Conservation (phyloP, 805 yeast genomes). For the Candida nemodendra region DNA sequence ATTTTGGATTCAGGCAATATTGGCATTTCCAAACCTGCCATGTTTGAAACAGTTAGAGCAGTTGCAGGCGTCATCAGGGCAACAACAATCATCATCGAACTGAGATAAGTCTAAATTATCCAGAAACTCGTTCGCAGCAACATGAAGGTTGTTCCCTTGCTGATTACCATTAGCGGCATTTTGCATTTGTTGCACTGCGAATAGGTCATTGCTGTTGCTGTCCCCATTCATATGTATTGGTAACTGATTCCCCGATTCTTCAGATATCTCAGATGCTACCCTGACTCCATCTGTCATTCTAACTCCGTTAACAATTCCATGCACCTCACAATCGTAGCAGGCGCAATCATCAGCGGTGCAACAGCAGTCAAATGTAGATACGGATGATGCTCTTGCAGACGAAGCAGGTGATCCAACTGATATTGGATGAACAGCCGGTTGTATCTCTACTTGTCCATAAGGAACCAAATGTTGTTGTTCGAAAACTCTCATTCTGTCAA, state of each 20-base stretch:
- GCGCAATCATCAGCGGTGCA: slow-evolving; percentile 34
- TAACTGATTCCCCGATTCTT: slow-evolving; percentile 1
- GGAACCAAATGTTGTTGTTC: slow-evolving; percentile 10
- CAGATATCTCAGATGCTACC: slow-evolving; percentile 14
- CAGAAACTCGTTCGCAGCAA: slow-evolving; percentile 21
- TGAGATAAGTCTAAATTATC: slow-evolving; percentile 21
- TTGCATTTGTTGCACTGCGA: neutral
- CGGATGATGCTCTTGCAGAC: neutral
- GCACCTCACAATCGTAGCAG: slow-evolving; percentile 35
- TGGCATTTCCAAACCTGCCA: slow-evolving; percentile 24
- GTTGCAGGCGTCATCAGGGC: slow-evolving; percentile 32
- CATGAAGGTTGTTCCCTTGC: slow-evolving; percentile 6
- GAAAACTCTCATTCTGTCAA: neutral
- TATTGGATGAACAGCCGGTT: slow-evolving; percentile 14
- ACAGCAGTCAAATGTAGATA: slow-evolving; percentile 25
- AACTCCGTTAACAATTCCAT: slow-evolving; percentile 33
- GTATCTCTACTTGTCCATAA: slow-evolving; percentile 27
- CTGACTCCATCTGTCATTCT: slow-evolving; percentile 28
- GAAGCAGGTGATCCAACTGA: slow-evolving; percentile 9
- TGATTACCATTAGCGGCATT: neutral
- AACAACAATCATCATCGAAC: slow-evolving; percentile 29
- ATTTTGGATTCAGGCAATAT: slow-evolving; percentile 7
- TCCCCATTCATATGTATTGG: neutral
- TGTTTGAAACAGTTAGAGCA: slow-evolving; percentile 34
- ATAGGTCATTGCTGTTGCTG: neutral